Evolutionary conservation across 805 yeast species (phyloP), one percentile per base, ranked within the genome.

Genomic region (Kazachstania martiniae): DNA sequence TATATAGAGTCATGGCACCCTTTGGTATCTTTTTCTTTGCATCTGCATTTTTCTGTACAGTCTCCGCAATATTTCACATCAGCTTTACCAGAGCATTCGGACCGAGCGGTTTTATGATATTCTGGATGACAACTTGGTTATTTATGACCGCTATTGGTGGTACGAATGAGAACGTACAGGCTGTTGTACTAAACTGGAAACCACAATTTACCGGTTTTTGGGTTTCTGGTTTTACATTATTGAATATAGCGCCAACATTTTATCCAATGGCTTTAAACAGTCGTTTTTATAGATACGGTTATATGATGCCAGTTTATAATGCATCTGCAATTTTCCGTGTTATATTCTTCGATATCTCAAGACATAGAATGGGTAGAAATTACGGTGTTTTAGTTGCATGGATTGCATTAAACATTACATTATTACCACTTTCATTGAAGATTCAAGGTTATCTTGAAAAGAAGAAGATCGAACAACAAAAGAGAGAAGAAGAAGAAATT

Each of bases 131-230:
- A 15, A 64, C 74, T 4, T 83, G 60, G 49, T 43, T 81, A 29
- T 70, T 83, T 4, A 75, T 82, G 83, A 59, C 74, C 36, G 82
- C 86, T 1, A 78, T 79, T 21, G 93, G 89, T 36, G 71, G 79
- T 29, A 74, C 78, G 15, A 77, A 76, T 47, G 91, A 82, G 53
- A 72, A 76, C 38, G 57, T 68, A 41, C 74, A 75, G 0, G 50
- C 73, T 53, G 18, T 78, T 5, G 47, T 68, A 4, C 57, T 77
- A 29, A 56, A 74, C 5, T 33, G 60, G 12, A 62, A 63, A 32
- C 87, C 89, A 1, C 82, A 85, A 18, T 43, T 66, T 31, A 41
- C 77, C 29, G 86, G 87, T 0, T 69, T 78, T 44, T 79, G 86
- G 85, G 48, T 81, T 42, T 59, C 79, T 35, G 64, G 70, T 36